Base-by-base conservation (phyloP, 345 rosid genomes). In the Corchorus olitorius region DNA sequence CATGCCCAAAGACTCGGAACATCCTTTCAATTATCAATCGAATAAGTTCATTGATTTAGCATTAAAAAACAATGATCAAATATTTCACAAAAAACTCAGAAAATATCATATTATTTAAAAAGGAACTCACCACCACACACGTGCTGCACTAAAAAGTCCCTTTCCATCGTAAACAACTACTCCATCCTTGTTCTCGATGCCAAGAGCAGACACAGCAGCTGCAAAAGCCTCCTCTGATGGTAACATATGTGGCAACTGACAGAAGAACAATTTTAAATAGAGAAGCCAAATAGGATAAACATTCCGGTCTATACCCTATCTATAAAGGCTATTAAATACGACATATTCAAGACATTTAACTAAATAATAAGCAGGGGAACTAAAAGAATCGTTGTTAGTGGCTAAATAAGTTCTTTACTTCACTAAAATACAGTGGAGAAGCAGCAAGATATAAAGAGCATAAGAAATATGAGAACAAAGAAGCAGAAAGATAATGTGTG, bases 211-310 rank as follows among this genome's bases (percentile, higher is more conserved):
- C 66, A 83, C 97, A 76, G 96, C 99, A 55, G 98, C 99, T 3
- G 98, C 93, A 86, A 97, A 97, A 71, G 97, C 99, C 82, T 92
- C 93, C 90, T 97, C 97, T 1, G 92, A 87, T 5, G 99, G 99
- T 68, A 97, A 76, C 99, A 94, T 97, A 84, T 97, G 99, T 17
- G 99, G 98, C 86, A 97, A 85, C 99, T 94, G 85, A 79, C 65
- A 79, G 75, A 80, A 77, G 72, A 61, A 81, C 70, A 64, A 16
- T 43, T 61, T 69, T 48, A 34, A 62, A 20, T 19, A 19, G 52
- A 72, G 75, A 58, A 56, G 75, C 27, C 54, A 72, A 45, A 16
- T 58, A 4, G 8, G 55, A 20, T 27, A 60, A 33, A 52, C 19
- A 59, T 39, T 39, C 39, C 4, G 22, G 55, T 45, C 15, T 15